A percentile compares a stretch with the other conserved stretches of the same genome.
Conservation (phyloP, 1,284 basidiomycete species). For the Microbotryum violaceum region DNA sequence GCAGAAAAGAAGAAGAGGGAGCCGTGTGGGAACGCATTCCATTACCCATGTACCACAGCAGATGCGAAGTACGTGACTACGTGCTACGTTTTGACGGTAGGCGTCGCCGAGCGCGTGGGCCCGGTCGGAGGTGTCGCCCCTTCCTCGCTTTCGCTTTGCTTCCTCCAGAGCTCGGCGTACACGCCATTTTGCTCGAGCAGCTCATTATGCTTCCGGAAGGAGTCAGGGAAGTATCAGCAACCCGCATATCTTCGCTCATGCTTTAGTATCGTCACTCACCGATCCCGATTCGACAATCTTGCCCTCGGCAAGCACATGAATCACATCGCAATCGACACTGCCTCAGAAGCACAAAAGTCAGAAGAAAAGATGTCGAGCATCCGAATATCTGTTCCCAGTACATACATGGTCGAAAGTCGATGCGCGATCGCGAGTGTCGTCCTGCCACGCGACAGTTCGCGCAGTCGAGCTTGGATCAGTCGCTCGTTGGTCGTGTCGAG, state of each 20-base stretch:
- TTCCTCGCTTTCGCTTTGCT: too few relatives aligned
- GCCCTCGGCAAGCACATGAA: slow-evolving; percentile 45
- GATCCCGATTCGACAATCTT: slow-evolving; percentile 66
- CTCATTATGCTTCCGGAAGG: neutral
- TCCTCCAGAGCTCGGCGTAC: slow-evolving; percentile 18
- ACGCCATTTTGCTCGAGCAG: slow-evolving; percentile 23
- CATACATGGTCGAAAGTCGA: slow-evolving; percentile 57
- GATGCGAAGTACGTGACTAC: too few relatives aligned
- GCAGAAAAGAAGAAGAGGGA: too few relatives aligned
- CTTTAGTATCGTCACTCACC: neutral
- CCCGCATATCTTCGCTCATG: neutral
- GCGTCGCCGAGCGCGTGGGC: too few relatives aligned
- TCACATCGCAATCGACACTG: slow-evolving; percentile 60
- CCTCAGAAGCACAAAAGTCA: slow-evolving; percentile 35
- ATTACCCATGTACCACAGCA: too few relatives aligned
- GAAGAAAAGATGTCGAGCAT: slow-evolving; percentile 10
- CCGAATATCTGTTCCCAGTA: slow-evolving; percentile 20
- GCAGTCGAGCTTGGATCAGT: slow-evolving; percentile 72
- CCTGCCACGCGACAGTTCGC: slow-evolving; percentile 58
- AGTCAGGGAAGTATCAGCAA: neutral
- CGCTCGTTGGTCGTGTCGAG: slow-evolving; percentile 76
- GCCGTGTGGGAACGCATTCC: too few relatives aligned
- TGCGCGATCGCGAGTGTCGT: slow-evolving; percentile 72
- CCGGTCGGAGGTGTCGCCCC: too few relatives aligned
- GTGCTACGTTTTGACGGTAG: too few relatives aligned